Evolutionary conservation across 805 yeast species (phyloP), one percentile per base, ranked within the genome.

Genomic region (Soucietia sequanensis): DNA sequence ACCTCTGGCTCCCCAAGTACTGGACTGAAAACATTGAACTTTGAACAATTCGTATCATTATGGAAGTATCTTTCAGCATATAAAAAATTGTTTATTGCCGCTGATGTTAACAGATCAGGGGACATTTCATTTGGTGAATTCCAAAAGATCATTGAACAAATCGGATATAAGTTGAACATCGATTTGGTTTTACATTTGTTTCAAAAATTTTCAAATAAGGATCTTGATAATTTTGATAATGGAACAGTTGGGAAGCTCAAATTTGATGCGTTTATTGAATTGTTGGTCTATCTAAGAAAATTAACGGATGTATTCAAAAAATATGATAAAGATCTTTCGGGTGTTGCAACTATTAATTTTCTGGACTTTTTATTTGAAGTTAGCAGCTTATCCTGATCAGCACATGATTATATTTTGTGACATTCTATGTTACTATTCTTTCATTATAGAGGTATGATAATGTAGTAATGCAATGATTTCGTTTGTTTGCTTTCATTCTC

Each of bases 201-300:
- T 50, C 75, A 69, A 43, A 71, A 70, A 38, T 81, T 79, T 50
- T 69, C 80, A 27, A 52, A 55, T 43, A 58, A 58, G 25, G 71
- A 64, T 16, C 41, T 49, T 19, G 42, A 44, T 24, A 46, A 48
- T 25, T 47, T 48, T 6, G 56, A 55, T 32, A 47, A 43, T 12
- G 33, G 44, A 12, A 57, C 50, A 12, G 61, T 66, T 21, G 72
- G 72, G 1, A 65, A 60, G 38, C 54, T 87, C 58, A 79, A 84
- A 39, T 87, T 87, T 56, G 95, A 87, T 55, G 72, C 78, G 56
- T 87, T 87, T 59, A 88, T 87, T 17, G 95, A 87, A 54, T 72
- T 85, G 35, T 70, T 87, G 45, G 84, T 86, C 12, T 83, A 86
- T 72, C 66, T 87, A 45, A 72, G 86, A 52, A 76, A 86, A 43